phyloP scores from a whole-genome alignment of 495 filamentous ascomycete genomes.

The Aspergillus funiculosus region DNA sequence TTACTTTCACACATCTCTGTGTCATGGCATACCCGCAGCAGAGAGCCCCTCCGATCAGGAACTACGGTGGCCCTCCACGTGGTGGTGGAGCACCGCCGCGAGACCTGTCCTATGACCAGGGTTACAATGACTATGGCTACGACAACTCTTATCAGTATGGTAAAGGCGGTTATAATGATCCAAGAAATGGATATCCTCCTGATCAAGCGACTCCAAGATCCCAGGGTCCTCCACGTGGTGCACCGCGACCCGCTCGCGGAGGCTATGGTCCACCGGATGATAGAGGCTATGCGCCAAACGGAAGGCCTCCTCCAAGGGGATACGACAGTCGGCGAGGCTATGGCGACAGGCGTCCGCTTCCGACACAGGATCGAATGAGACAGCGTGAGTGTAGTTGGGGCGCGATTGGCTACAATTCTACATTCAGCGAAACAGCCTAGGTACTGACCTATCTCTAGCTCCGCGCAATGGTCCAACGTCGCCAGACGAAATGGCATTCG shows the following conservation, averaged over 20 bases:
- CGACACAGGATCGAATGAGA: constrained; percentile 26
- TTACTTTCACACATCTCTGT: not conserved
- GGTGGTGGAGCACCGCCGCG: constrained; percentile 31
- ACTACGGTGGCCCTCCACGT: constrained; percentile 40
- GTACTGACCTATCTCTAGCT: constrained; percentile 16
- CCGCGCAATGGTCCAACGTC: constrained; percentile 30
- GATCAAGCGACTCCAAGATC: constrained; percentile 44
- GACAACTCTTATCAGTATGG: constrained; percentile 32
- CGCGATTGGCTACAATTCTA: too few relatives aligned
- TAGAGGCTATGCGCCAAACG: constrained; percentile 45
- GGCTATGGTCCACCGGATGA: constrained; percentile 36
- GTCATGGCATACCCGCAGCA: constrained; percentile 35
- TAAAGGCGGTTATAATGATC: constrained; percentile 38
- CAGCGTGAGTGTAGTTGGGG: constrained; percentile 28
- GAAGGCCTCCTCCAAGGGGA: constrained; percentile 29
- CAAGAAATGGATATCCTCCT: constrained; percentile 47
- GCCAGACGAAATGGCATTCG: constrained; percentile 51
- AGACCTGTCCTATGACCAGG: constrained; percentile 46
- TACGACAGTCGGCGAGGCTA: constrained; percentile 26
- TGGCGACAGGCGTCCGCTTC: constrained; percentile 23
- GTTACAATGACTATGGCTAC: constrained; percentile 46
- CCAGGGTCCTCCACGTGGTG: constrained; percentile 36
- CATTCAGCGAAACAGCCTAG: not conserved
- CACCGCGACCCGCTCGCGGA: constrained; percentile 28
- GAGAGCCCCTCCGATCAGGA: constrained; percentile 47